Evolutionary conservation across 345 rosid species (phyloP).

Genomic region (Eucalyptus viminalis): DNA sequence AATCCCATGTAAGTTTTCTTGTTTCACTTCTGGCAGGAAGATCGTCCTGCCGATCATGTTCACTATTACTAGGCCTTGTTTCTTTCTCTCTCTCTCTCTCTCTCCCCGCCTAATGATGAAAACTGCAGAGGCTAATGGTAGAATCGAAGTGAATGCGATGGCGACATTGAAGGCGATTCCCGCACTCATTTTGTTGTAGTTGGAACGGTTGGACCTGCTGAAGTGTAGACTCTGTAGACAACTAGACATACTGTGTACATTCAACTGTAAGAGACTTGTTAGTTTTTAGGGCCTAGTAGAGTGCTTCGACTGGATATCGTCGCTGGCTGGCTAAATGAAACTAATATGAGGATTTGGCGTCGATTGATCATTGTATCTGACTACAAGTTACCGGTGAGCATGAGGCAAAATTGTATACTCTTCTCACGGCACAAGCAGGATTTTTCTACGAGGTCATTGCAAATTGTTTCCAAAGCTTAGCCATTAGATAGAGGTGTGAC

Average conservation of each 20-base stretch:
- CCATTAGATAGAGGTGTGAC: fast-evolving
- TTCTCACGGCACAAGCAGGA: fast-evolving
- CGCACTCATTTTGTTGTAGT: fast-evolving
- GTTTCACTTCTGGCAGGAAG: not conserved
- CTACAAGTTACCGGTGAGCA: fast-evolving
- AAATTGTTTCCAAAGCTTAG: fast-evolving
- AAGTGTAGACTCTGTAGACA: fast-evolving
- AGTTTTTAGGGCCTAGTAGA: fast-evolving
- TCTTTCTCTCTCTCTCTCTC: not conserved
- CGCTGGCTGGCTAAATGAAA: no score
- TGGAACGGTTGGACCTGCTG: fast-evolving
- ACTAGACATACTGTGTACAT: fast-evolving
- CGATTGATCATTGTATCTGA: no score
- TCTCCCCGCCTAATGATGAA: fast-evolving
- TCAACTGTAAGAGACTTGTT: not conserved
- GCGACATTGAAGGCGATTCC: fast-evolving
- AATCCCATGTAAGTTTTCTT: not conserved
- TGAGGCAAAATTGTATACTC: fast-evolving
- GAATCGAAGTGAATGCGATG: not conserved
- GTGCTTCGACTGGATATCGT: not conserved
- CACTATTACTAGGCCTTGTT: not conserved
- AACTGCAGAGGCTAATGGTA: fast-evolving
- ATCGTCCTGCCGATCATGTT: not conserved
- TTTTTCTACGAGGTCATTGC: fast-evolving
- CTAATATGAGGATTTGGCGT: no score